Percentiles rank a stretch among this genome's conserved stretches.
Evolutionary conservation across 768 basidiomycete genomes (phyloP).

Genomic region (Trametopsis cervina): DNA sequence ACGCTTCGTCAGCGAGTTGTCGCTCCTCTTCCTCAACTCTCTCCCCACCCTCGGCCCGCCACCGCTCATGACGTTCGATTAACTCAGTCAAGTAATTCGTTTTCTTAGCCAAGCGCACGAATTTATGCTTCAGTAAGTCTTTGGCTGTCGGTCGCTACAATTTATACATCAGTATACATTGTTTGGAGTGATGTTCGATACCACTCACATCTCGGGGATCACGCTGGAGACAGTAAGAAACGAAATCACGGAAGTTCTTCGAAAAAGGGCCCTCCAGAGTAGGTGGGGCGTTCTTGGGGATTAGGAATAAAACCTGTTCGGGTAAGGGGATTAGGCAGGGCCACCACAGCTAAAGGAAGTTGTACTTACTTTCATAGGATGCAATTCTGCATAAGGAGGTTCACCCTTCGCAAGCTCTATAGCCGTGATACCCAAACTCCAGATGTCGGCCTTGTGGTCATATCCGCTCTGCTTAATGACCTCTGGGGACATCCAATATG

Average conservation of each 20-base stretch:
- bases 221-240: conserved; percentile 85
- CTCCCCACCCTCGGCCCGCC: conserved; percentile 86
- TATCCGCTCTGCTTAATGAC: conserved; percentile 99
- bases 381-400: conserved; percentile 95
- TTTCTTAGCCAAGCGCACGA: conserved; percentile 92
- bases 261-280: conserved; percentile 86
- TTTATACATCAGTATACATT: background rate
- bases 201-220: conserved; percentile 82
- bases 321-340: background rate
- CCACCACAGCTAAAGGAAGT: too few relatives aligned
- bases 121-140: conserved; percentile 94
- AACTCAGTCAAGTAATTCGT: conserved; percentile 91
- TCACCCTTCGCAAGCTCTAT: conserved; percentile 98
- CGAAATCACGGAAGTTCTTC: conserved; percentile 91
- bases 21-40: conserved; percentile 66
- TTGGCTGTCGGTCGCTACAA: conserved; percentile 85
- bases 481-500: conserved; percentile 99
- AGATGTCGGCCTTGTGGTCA: conserved; percentile 98
- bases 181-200: background rate
- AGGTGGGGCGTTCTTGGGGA: conserved; percentile 96
- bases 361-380: conserved; percentile 90
- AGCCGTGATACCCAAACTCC: conserved; percentile 95
- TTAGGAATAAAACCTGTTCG: conserved; percentile 86
- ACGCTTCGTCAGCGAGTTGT: conserved; percentile 58
- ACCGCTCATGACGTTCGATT: conserved; percentile 90